phyloP scores from a whole-genome alignment of 2,329 filamentous ascomycete genomes.

The Penicillium sp. region DNA sequence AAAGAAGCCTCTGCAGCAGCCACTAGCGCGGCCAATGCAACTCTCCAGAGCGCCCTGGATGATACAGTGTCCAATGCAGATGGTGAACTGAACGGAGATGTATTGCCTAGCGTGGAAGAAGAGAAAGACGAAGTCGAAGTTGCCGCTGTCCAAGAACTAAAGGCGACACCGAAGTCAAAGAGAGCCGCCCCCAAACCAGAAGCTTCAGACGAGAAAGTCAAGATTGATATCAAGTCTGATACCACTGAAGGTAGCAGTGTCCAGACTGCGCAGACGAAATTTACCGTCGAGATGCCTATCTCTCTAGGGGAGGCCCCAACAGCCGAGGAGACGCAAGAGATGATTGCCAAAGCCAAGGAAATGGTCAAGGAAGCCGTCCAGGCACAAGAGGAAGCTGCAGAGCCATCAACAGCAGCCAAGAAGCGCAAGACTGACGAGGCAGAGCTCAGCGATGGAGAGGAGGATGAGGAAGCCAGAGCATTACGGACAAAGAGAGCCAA shows the following conservation, averaged over 20 bases:
- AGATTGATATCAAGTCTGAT: slow-evolving; percentile 69
- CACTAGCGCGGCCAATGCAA: slow-evolving; percentile 54
- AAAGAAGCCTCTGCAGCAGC: slow-evolving; percentile 56
- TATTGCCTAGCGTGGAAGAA: slow-evolving; percentile 36
- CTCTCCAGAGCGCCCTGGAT: slow-evolving; percentile 54
- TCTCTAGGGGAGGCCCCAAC: slow-evolving; percentile 69
- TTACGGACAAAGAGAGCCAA: slow-evolving; percentile 72
- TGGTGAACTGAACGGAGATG: slow-evolving; percentile 29
- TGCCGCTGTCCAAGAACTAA: slow-evolving; percentile 30
- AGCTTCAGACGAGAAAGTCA: slow-evolving; percentile 54
- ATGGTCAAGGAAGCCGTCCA: slow-evolving; percentile 79
- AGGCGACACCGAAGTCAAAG: slow-evolving; percentile 24
- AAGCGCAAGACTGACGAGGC: slow-evolving; percentile 75
- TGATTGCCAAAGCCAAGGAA: slow-evolving; percentile 83
- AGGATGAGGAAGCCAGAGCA: slow-evolving; percentile 46
- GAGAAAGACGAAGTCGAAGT: slow-evolving; percentile 33
- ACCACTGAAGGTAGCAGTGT: slow-evolving; percentile 53
- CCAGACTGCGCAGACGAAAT: slow-evolving; percentile 72
- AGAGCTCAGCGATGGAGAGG: slow-evolving; percentile 63
- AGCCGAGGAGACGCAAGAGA: slow-evolving; percentile 77
- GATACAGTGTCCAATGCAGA: slow-evolving; percentile 43
- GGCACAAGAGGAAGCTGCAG: slow-evolving; percentile 45
- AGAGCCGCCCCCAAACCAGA: slow-evolving; percentile 26
- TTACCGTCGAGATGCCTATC: slow-evolving; percentile 76
- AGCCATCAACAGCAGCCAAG: slow-evolving; percentile 45